phyloP scores from a whole-genome alignment of 1,284 basidiomycete genomes.

The Pyrrhoderma noxium region DNA sequence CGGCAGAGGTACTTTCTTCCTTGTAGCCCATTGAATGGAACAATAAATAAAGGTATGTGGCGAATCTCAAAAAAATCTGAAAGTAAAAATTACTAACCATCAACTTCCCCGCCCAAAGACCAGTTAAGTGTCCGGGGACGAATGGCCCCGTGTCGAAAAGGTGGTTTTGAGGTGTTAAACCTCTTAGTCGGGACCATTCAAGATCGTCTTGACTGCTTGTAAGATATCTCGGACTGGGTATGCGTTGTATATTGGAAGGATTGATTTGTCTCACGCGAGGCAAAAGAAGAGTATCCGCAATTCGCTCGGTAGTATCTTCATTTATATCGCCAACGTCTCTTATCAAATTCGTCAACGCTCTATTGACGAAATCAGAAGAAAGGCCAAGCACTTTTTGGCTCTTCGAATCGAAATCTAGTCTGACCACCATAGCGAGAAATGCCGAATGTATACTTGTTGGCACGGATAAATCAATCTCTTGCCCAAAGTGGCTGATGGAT shows the following conservation, averaged over 20 bases:
- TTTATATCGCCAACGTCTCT: neutral
- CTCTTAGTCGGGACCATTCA: constrained; percentile 37
- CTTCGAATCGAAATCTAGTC: constrained; percentile 31
- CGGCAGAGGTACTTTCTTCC: too few species aligned
- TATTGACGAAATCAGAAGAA: constrained; percentile 28
- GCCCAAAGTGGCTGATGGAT: constrained; percentile 31
- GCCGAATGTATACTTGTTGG: constrained; percentile 35
- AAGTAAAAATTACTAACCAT: constrained; percentile 6
- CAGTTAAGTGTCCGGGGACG: constrained; percentile 8
- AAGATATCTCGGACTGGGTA: constrained; percentile 22
- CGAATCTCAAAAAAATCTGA: neutral
- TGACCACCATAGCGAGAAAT: constrained; percentile 30
- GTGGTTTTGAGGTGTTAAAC: constrained; percentile 27
- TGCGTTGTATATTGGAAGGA: neutral
- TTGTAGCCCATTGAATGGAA: too few species aligned
- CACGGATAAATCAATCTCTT: constrained; percentile 30
- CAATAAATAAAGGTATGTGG: neutral
- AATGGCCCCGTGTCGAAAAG: constrained; percentile 15
- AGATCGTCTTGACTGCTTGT: constrained; percentile 28
- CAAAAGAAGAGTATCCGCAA: neutral
- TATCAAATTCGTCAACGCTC: constrained; percentile 1
- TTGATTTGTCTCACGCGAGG: neutral
- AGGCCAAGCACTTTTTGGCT: constrained; percentile 2
- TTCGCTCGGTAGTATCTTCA: constrained; percentile 3
- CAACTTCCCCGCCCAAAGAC: constrained; percentile 11